Evolutionary conservation across 495 filamentous ascomycete genomes (phyloP).

Genomic region (Trypethelium eluteriae): DNA sequence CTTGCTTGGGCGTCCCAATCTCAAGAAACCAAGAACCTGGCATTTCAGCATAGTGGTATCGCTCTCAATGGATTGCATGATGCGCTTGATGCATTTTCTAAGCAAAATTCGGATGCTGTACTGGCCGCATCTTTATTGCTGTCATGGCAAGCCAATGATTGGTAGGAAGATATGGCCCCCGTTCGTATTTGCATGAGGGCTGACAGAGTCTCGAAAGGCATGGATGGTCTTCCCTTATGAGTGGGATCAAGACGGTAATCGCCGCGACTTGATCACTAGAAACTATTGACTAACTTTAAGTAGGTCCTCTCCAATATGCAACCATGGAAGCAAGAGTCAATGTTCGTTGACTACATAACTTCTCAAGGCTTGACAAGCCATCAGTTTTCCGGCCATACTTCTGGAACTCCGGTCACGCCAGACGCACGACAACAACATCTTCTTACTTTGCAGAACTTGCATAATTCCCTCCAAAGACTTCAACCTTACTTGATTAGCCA

Average conservation of each 20-base stretch:
- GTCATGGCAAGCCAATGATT: constrained; percentile 95
- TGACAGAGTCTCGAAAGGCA: constrained; percentile 53
- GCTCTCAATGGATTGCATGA: constrained; percentile 83
- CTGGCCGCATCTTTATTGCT: constrained; percentile 86
- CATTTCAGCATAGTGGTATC: constrained; percentile 74
- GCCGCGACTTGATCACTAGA: neutral
- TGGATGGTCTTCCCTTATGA: constrained; percentile 84
- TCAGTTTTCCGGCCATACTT: constrained; percentile 12
- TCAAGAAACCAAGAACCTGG: constrained; percentile 72
- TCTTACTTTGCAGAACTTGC: constrained; percentile 55
- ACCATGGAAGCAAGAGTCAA: constrained; percentile 81
- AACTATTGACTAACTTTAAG: constrained; percentile 7
- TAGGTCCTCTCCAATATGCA: constrained; percentile 87
- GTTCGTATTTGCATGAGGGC: constrained; percentile 16
- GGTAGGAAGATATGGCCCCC: constrained; percentile 50
- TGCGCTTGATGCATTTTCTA: constrained; percentile 77
- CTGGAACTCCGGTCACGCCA: constrained; percentile 43
- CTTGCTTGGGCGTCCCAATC: constrained; percentile 79
- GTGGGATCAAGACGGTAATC: constrained; percentile 78
- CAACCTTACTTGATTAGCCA: constrained; percentile 64
- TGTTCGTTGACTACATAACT: constrained; percentile 76
- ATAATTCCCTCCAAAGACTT: constrained; percentile 60
- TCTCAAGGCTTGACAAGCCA: constrained; percentile 50
- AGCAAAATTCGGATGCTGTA: constrained; percentile 81
- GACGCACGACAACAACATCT: constrained; percentile 60